These are phyloP conservation scores for Hypoxylon lenormandii DNA, from an alignment of 495 filamentous ascomycete genomes.

Conservation along the genomic window DNA sequence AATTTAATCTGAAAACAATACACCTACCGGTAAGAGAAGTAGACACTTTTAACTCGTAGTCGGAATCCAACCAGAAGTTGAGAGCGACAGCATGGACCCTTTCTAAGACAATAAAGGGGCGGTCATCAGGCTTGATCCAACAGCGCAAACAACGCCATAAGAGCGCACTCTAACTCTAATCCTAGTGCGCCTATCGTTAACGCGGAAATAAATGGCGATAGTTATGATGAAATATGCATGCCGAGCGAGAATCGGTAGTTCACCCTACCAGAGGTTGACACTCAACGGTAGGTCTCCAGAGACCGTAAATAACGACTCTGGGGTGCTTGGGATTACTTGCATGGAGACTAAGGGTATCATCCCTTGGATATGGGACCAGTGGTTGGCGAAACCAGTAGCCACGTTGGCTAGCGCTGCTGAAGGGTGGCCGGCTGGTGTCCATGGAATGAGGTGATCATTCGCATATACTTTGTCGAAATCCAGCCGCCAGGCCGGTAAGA, in stretches of 20 bases:
- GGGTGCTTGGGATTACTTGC: background rate
- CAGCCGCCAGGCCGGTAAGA: background rate
- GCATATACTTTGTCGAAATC: background rate
- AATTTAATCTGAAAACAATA: background rate
- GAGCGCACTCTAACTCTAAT: background rate
- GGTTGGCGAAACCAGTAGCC: slow-evolving; percentile 10
- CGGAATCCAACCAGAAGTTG: slow-evolving; percentile 29
- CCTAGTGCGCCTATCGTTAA: slow-evolving; percentile 1
- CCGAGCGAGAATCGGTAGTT: slow-evolving; percentile 4
- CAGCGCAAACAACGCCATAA: slow-evolving; percentile 3
- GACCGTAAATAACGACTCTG: background rate
- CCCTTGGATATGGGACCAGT: background rate
- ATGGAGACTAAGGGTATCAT: background rate
- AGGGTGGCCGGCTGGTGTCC: background rate
- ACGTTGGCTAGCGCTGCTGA: slow-evolving; percentile 5
- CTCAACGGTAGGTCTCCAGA: background rate
- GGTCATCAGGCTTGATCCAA: background rate
- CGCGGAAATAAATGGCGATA: slow-evolving; percentile 10
- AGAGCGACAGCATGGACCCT: background rate
- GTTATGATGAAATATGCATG: slow-evolving; percentile 8
- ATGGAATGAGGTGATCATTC: slow-evolving; percentile 5
- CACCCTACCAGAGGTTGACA: background rate
- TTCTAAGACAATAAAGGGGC: background rate
- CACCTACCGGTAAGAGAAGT: slow-evolving; percentile 9
- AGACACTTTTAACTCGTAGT: slow-evolving; percentile 12